phyloP scores from a whole-genome alignment of 1,139 yeast species.

The Scheffersomyces parashehatae region DNA sequence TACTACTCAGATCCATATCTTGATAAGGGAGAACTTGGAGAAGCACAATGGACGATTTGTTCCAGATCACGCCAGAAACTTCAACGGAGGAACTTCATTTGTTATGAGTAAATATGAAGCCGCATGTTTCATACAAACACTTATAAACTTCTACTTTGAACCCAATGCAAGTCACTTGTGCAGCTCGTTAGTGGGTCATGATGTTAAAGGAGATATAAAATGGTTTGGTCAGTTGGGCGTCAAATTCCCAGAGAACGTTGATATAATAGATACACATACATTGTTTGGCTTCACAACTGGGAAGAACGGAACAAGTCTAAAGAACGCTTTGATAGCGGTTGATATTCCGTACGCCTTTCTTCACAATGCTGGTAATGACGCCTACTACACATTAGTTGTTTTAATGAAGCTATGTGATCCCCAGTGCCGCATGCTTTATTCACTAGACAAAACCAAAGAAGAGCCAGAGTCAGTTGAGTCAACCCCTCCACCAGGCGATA shows the following conservation, averaged over 20 bases:
- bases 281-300: constrained; percentile 48
- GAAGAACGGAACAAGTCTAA: constrained; percentile 47
- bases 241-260: constrained; percentile 35
- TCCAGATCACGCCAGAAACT: constrained; percentile 59
- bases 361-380: constrained; percentile 86
- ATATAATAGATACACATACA: constrained; percentile 52
- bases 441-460: neutral
- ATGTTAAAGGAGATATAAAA: constrained; percentile 58
- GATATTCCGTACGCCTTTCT: constrained; percentile 62
- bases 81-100: constrained; percentile 55
- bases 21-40: constrained; percentile 51
- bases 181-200: constrained; percentile 65
- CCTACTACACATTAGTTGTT: constrained; percentile 63
- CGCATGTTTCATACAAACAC: constrained; percentile 36
- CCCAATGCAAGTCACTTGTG: constrained; percentile 21
- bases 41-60: constrained; percentile 59
- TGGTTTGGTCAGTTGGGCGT: constrained; percentile 55
- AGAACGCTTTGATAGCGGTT: constrained; percentile 50
- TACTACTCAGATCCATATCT: constrained; percentile 54
- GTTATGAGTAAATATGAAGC: constrained; percentile 40
- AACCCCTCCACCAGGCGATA: neutral
- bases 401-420: constrained; percentile 60
- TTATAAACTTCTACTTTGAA: constrained; percentile 40
- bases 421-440: neutral
- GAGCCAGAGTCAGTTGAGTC: neutral